phyloP scores from a whole-genome alignment of 2,329 filamentous ascomycete species.

The Plenodomus lindquistii region DNA sequence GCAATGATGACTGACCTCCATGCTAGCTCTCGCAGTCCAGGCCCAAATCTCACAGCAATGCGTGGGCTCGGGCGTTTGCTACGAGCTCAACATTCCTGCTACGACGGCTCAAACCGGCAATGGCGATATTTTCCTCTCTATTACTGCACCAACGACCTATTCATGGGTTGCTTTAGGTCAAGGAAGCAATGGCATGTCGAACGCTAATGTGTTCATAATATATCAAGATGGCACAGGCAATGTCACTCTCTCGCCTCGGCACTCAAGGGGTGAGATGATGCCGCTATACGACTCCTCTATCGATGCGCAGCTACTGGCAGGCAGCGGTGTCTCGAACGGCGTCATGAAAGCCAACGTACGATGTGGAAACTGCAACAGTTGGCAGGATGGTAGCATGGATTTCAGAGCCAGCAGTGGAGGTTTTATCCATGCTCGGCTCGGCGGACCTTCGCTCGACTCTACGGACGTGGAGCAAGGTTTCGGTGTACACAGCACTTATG shows the following conservation, averaged over 20 bases:
- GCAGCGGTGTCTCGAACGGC: slow-evolving; percentile 59
- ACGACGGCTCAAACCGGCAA: slow-evolving; percentile 52
- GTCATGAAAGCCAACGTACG: slow-evolving; percentile 64
- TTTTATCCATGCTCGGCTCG: slow-evolving; percentile 54
- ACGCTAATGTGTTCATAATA: slow-evolving; percentile 65
- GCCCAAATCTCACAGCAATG: slow-evolving; percentile 14
- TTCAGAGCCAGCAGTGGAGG: slow-evolving; percentile 44
- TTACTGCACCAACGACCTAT: slow-evolving; percentile 58
- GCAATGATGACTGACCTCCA: background rate
- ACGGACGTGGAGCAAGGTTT: slow-evolving; percentile 31
- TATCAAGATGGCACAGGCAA: slow-evolving; percentile 59
- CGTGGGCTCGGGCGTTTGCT: slow-evolving; percentile 50
- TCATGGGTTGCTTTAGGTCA: slow-evolving; percentile 64
- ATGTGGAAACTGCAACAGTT: slow-evolving; percentile 51
- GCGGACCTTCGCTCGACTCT: slow-evolving; percentile 50
- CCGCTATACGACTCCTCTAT: slow-evolving; percentile 52
- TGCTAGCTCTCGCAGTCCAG: slow-evolving; percentile 1
- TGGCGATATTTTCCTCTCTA: slow-evolving; percentile 65
- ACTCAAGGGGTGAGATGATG: slow-evolving; percentile 52
- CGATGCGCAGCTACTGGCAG: slow-evolving; percentile 59
- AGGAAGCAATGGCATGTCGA: slow-evolving; percentile 56
- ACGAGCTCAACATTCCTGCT: slow-evolving; percentile 59
- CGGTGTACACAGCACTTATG: slow-evolving; percentile 2
- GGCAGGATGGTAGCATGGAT: slow-evolving; percentile 52
- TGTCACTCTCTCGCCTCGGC: slow-evolving; percentile 64